Base-by-base conservation (phyloP, 805 yeast genomes). In the Vanderwaltozyma yarrowii region DNA sequence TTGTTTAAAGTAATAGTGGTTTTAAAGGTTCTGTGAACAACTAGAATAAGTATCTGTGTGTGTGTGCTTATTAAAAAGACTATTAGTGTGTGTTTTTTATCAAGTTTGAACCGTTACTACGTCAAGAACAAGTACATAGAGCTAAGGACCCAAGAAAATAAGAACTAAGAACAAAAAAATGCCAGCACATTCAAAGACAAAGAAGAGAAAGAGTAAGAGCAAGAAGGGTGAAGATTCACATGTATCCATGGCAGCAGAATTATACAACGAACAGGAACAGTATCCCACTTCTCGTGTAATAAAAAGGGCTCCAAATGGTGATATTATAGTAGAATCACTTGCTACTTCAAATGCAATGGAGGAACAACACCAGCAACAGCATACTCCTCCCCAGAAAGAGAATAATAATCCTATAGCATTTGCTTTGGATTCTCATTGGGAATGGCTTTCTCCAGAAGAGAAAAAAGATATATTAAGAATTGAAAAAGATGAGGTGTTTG, bases 281-380 rank as follows among this genome's bases (percentile, higher is more conserved):
- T 81, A 81, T 51, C 92, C 92, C 2, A 69, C 73, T 12, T 78
- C 87, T 8, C 59, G 92, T 40, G 76, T 81, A 4, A 76, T 81
- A 33, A 79, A 74, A 46, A 77, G 78, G 47, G 81, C 74, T 3
- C 71, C 78, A 4, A 80, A 82, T 54, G 94, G 94, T 7, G 84
- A 80, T 47, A 81, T 83, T 5, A 72, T 82, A 35, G 86, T 84
- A 18, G 80, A 81, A 48, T 55, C 61, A 25, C 47, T 60, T 35
- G 9, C 23, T 7, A 9, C 23, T 21, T 9, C 31, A 7, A 14
- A 28, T 9, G 12, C 5, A 6, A 15, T 5, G 18, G 8, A n/a
- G 15, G 12, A n/a, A 7, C 9, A 21, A 21, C 6, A 21, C 23
- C 23, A 21, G 9, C 23, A 9, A 21, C 23, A 21, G 9, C 9